Evolutionary conservation across 192 early-diverging fungal species (phyloP).

Genomic region (Globomyces pollinis-pini): DNA sequence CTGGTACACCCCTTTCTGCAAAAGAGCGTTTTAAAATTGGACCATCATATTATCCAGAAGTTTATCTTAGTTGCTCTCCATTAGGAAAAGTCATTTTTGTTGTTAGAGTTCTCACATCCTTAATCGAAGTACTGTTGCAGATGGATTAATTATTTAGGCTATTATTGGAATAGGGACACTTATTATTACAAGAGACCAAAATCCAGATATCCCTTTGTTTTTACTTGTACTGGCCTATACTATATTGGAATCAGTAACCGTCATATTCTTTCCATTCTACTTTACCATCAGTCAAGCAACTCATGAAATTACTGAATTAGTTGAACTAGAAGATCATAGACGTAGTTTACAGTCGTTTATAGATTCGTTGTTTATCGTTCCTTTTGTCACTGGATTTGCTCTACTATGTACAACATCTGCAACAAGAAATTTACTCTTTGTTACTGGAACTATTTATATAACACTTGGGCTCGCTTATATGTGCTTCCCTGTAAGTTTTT

Average conservation of each 20-base stretch:
- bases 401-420: background rate
- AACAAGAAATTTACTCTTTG: too few relatives aligned
- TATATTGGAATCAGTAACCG: too few relatives aligned
- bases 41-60: background rate
- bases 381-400: background rate
- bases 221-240: slow-evolving; percentile 6
- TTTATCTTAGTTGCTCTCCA: background rate
- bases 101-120: background rate
- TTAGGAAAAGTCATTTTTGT: background rate
- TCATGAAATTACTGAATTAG: background rate
- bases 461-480: too few relatives aligned
- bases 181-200: background rate
- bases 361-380: background rate
- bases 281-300: background rate
- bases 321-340: background rate
- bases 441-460: too few relatives aligned
- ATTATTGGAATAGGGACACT: background rate
- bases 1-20: too few relatives aligned
- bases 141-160: background rate
- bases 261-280: background rate
- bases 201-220: background rate
- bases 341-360: background rate
- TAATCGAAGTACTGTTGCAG: background rate
- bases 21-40: too few relatives aligned
- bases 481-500: background rate